These are phyloP conservation scores for Pseudogymnoascus sp. DNA, from an alignment of 2,329 filamentous ascomycete species.

Conservation along the genomic window DNA sequence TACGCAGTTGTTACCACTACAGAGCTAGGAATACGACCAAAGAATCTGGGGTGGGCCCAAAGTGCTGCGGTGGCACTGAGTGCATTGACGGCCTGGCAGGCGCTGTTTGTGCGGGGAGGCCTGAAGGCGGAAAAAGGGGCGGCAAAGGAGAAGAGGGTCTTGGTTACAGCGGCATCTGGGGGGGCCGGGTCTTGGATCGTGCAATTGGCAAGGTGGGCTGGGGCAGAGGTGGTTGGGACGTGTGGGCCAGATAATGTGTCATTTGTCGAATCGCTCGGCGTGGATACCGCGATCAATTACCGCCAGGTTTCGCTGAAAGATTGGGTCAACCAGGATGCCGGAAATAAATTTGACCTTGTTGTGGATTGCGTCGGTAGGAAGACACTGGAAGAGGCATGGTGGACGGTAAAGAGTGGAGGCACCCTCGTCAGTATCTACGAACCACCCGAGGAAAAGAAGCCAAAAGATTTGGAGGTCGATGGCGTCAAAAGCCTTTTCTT, in stretches of 20 bases:
- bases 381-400: constrained; percentile 36
- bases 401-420: constrained; percentile 30
- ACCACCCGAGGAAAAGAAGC: constrained; percentile 28
- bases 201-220: constrained; percentile 32
- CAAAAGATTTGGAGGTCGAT: constrained; percentile 23
- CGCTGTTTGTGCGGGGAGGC: constrained; percentile 33
- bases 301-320: constrained; percentile 23
- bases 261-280: constrained; percentile 34
- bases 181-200: constrained; percentile 37
- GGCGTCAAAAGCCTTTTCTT: constrained; percentile 33
- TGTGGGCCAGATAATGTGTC: constrained; percentile 32
- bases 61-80: constrained; percentile 33
- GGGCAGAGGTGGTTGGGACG: constrained; percentile 33
- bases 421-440: constrained; percentile 34
- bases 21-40: constrained; percentile 32
- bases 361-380: constrained; percentile 37
- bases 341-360: constrained; percentile 34
- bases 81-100: constrained; percentile 36
- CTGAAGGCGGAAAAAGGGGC: constrained; percentile 17
- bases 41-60: constrained; percentile 29
- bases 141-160: constrained; percentile 30
- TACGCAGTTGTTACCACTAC: constrained; percentile 29
- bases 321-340: constrained; percentile 27
- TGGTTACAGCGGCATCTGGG: constrained; percentile 38
- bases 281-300: constrained; percentile 35